phyloP scores from a whole-genome alignment of 2,329 filamentous ascomycete species.

The Aspergillus tanneri region DNA sequence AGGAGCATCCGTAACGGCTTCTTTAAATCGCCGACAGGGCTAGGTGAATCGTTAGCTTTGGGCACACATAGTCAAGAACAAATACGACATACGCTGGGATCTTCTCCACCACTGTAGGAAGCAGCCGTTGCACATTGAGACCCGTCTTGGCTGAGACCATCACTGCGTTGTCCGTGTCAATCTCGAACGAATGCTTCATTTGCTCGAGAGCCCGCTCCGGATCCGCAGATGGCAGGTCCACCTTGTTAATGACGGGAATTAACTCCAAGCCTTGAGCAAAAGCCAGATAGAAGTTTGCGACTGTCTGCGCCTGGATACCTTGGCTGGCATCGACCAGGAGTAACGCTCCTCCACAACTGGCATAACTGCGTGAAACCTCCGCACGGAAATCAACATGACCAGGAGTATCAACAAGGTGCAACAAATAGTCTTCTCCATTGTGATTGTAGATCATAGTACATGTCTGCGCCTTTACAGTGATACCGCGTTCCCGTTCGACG shows the following conservation, averaged over 20 bases:
- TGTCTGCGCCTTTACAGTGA: constrained; percentile 98
- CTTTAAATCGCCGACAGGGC: constrained; percentile 67
- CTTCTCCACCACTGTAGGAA: constrained; percentile 81
- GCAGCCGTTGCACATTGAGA: constrained; percentile 75
- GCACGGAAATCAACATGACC: constrained; percentile 97
- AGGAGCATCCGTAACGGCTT: constrained; percentile 80
- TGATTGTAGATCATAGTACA: constrained; percentile 96
- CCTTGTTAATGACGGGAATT: constrained; percentile 94
- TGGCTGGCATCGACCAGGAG: constrained; percentile 94
- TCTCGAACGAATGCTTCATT: constrained; percentile 80
- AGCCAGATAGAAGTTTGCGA: constrained; percentile 96
- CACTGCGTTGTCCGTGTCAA: constrained; percentile 72
- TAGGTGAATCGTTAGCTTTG: constrained; percentile 28
- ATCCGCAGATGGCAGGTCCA: constrained; percentile 88
- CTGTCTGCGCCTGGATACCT: constrained; percentile 94
- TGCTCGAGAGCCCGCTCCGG: constrained; percentile 82
- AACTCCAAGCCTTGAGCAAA: constrained; percentile 86
- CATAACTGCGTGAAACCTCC: constrained; percentile 93
- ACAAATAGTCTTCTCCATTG: constrained; percentile 80
- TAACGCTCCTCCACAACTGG: constrained; percentile 88
- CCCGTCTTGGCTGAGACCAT: constrained; percentile 93
- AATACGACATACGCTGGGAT: constrained; percentile 63
- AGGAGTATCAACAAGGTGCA: constrained; percentile 94
- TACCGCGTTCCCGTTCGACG: constrained; percentile 91
- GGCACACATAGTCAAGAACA: background rate